Percentiles rank a stretch among this genome's conserved stretches.
phyloP scores from a whole-genome alignment of 192 early-diverging fungal genomes.

The Phlyctochytrium arcticum region DNA sequence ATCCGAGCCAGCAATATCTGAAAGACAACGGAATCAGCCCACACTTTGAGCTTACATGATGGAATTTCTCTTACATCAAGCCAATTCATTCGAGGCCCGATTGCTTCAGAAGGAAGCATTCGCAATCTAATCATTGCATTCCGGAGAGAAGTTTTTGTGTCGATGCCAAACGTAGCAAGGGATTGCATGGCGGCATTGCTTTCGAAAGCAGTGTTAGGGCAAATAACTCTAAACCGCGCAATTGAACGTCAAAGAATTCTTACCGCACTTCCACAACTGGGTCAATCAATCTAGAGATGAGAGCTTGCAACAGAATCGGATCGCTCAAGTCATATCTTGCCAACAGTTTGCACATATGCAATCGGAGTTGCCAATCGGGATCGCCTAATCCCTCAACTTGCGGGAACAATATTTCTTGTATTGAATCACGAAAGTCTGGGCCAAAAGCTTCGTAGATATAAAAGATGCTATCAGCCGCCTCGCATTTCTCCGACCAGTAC shows the following conservation, averaged over 20 bases:
- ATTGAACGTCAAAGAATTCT: slow-evolving; percentile 11
- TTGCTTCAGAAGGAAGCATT: slow-evolving; percentile 21
- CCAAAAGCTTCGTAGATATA: slow-evolving; percentile 35
- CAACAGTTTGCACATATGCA: slow-evolving; percentile 28
- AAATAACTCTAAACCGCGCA: background rate
- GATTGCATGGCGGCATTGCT: slow-evolving; percentile 33
- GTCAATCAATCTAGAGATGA: slow-evolving; percentile 39
- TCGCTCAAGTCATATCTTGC: slow-evolving; percentile 25
- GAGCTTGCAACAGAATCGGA: slow-evolving; percentile 21
- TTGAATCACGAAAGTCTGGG: slow-evolving; percentile 38
- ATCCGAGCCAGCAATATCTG: slow-evolving; percentile 12
- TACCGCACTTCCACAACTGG: slow-evolving; percentile 27
- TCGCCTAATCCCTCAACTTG: slow-evolving; percentile 36
- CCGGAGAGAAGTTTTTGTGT: slow-evolving; percentile 27
- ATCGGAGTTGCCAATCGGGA: slow-evolving; percentile 34
- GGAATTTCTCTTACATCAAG: slow-evolving; percentile 29
- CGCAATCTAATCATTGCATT: slow-evolving; percentile 29
- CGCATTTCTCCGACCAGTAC: slow-evolving; percentile 36
- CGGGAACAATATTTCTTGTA: slow-evolving; percentile 32
- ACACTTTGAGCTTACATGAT: background rate
- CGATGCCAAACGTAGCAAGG: slow-evolving; percentile 32
- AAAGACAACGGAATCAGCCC: background rate
- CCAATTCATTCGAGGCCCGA: slow-evolving; percentile 4
- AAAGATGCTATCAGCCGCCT: slow-evolving; percentile 43
- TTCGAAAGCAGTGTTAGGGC: background rate